Base-by-base conservation (phyloP, 805 yeast genomes). In the Jamesozyma hellenica region DNA sequence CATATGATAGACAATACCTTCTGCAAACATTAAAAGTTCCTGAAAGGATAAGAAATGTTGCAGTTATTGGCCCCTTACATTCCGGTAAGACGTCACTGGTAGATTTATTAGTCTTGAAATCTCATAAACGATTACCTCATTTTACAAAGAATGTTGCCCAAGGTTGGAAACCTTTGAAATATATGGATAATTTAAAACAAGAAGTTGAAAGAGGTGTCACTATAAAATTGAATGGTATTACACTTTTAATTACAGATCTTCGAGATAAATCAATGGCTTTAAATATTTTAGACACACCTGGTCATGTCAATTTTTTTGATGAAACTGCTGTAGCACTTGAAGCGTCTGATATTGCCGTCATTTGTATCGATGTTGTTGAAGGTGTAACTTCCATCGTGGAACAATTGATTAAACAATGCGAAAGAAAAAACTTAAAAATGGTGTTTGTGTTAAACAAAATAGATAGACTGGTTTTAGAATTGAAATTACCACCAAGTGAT, bases 241-340 rank as follows among this genome's bases (percentile, higher is more conserved):
- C 90, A 0, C 48, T 84, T 9, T 55, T 88, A 6, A 56, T 80
- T 13, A 73, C 71, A 0, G 75, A 75, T 52, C 45, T 74, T 23
- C 61, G 61, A 13, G 72, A 67, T 1, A 74, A 72, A 44, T 79
- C 94, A 0, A 60, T 64, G 14, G 73, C 75, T 0, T 50, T 79
- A 16, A 84, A 82, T 51, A 45, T 88, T 1, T 47, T 86, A 1
- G 99, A 94, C 52, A 67, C 95, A 0, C 99, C 99, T 0, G 99
- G 99, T 0, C 97, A 92, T 59, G 72, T 74, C 0, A 79, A 86
- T 52, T 92, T 92, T 52, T 62, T 68, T 23, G 96, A 86, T 53
- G 96, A 92, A 49, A 61, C 75, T 4, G 68, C 75, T 0, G 69
- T 74, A 0, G 71, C 82, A 0, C 57, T 78, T 9, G 58, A 74